A percentile compares a stretch with the other conserved stretches of the same genome.
Evolutionary conservation across 139 green algal species (phyloP).

Genomic region (Tetraselmis chui): DNA sequence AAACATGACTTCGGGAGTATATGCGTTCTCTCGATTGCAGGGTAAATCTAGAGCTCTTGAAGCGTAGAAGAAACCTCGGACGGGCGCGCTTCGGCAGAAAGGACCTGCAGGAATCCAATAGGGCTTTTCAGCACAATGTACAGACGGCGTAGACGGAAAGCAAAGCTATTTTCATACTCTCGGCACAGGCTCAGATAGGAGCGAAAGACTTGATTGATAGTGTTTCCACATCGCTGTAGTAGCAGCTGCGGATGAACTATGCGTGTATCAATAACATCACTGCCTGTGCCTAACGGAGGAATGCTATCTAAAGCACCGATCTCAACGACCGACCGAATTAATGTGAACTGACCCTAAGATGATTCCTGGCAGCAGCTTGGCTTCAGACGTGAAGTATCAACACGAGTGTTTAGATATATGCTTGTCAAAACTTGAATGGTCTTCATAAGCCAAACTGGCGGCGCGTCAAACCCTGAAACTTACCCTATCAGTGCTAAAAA

Average conservation of each 20-base stretch:
- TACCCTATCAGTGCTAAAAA: too few relatives aligned
- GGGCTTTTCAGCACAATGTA: too few relatives aligned
- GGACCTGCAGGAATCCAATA: too few relatives aligned
- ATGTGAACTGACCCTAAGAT: not conserved
- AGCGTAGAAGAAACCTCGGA: too few relatives aligned
- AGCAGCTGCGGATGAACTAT: not conserved
- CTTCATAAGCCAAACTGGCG: not conserved
- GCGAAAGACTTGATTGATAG: not conserved
- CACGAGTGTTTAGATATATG: not conserved
- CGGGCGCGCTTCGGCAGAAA: too few relatives aligned
- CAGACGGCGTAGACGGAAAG: too few relatives aligned
- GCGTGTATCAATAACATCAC: not conserved
- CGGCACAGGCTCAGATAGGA: not conserved
- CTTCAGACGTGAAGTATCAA: not conserved
- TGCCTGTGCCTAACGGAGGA: not conserved
- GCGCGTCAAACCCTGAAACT: not conserved
- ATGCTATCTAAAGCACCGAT: not conserved
- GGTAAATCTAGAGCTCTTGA: too few relatives aligned
- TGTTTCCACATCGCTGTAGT: not conserved
- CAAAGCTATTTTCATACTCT: too few relatives aligned
- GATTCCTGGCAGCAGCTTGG: not conserved
- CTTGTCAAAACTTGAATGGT: not conserved
- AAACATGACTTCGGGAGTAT: too few relatives aligned
- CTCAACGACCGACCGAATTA: not conserved
- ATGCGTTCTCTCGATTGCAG: too few relatives aligned